Evolutionary conservation across 1,284 basidiomycete species (phyloP), one percentile per base, ranked within the genome.

Genomic region (Malassezia vespertilionis): DNA sequence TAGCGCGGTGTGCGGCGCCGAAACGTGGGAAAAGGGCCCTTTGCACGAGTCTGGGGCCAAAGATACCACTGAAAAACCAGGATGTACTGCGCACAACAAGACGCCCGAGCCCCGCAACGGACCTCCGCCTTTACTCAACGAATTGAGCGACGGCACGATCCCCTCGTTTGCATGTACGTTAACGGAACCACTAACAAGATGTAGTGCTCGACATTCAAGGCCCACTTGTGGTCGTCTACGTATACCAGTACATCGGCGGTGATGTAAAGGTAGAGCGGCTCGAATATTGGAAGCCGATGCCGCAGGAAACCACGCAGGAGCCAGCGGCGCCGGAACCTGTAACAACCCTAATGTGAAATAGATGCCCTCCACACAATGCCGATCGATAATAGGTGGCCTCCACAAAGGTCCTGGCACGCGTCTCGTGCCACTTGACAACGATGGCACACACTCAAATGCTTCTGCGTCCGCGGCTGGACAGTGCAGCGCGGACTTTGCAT

Each of bases 251-350:
- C 24, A 64, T 70, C 40, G 56, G 65, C 26, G 63, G 57, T 17
- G 66, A 70, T 14, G 67, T 70, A 37, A 69, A 67, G 41, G 67
- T 70, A 18, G 67, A 70, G 33, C 69, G 69, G 56, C 62, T 67
- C 44, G 67, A 70, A 39, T 70, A 67, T 38, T 46, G 60, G 18
- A 66, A 65, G 45, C 53, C 26, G 10, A 7, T 15, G 24, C n/a
- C n/a, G n/a, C n/a, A n/a, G n/a, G n/a, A n/a, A n/a, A n/a, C n/a
- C n/a, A n/a, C n/a, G n/a, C n/a, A n/a, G n/a, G n/a, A n/a, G n/a
- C n/a, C n/a, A n/a, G n/a, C n/a, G n/a, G n/a, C n/a, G n/a, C n/a
- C n/a, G n/a, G n/a, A n/a, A n/a, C n/a, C n/a, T n/a, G n/a, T n/a
- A n/a, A n/a, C n/a, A n/a, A n/a, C n/a, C n/a, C n/a, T n/a, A n/a